Conservation (phyloP, 129 eudicot genomes). For the Centrapalus pauciflorus region DNA sequence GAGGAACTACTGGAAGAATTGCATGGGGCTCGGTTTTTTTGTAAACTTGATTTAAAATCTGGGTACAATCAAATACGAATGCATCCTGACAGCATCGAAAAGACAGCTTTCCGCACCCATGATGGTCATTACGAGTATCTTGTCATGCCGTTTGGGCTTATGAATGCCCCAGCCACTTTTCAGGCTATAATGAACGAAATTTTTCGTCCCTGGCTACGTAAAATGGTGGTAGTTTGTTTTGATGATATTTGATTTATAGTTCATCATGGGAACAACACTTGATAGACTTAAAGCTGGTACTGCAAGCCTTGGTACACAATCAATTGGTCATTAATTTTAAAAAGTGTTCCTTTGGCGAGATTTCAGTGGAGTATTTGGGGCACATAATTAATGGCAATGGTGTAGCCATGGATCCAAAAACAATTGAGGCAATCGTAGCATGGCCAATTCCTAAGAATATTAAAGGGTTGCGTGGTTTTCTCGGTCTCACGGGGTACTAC, state of each 20-base stretch:
- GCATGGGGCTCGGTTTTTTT: neutral
- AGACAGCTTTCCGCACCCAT: neutral
- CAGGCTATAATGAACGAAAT: too few relatives aligned
- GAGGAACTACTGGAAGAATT: conserved; percentile 1
- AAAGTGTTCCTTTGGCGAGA: neutral
- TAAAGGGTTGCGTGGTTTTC: too few relatives aligned
- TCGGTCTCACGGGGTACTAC: neutral
- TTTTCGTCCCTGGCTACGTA: too few relatives aligned
- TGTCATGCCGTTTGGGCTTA: neutral
- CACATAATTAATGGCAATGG: neutral
- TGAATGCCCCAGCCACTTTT: neutral
- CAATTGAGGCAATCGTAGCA: neutral
- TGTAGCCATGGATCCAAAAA: neutral
- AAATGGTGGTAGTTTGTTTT: neutral
- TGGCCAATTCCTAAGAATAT: neutral
- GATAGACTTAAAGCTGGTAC: neutral
- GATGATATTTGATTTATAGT: neutral
- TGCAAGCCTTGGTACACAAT: neutral
- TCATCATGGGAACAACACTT: neutral
- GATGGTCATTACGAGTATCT: too few relatives aligned
- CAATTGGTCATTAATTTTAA: neutral
- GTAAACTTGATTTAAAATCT: neutral
- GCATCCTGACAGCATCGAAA: neutral
- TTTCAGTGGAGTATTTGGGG: neutral
- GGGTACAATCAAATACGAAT: neutral